Conservation (phyloP, 352 stramenopile species). For the Lagenidium giganteum region DNA sequence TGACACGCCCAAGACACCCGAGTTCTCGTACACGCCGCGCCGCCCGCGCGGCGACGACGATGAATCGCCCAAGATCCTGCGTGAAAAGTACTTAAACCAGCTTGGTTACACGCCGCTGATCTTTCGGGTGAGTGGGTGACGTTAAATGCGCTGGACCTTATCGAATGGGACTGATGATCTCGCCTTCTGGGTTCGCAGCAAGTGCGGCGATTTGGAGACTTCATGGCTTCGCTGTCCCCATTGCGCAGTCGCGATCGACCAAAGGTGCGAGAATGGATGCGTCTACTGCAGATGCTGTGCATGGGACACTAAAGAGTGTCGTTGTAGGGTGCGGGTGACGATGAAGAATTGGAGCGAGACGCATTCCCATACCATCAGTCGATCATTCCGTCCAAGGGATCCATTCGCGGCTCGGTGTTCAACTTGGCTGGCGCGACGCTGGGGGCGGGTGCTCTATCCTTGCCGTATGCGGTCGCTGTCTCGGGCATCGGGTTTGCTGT, state of each 20-base stretch:
- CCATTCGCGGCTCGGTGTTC: slow-evolving; percentile 80
- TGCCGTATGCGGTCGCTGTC: slow-evolving; percentile 77
- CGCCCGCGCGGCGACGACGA: slow-evolving; percentile 1
- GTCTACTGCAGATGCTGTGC: background rate
- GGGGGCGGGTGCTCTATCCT: slow-evolving; percentile 65
- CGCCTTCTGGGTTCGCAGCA: slow-evolving; percentile 24
- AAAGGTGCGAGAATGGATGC: slow-evolving; percentile 10
- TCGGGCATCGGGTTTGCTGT: slow-evolving; percentile 76
- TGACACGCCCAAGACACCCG: slow-evolving; percentile 5
- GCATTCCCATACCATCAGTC: slow-evolving; percentile 75
- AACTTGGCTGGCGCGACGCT: slow-evolving; percentile 81
- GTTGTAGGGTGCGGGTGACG: no score
- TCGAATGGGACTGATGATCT: background rate
- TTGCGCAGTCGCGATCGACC: slow-evolving; percentile 39
- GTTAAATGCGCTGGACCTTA: background rate
- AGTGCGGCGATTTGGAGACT: slow-evolving; percentile 64
- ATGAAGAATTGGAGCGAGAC: slow-evolving; percentile 46
- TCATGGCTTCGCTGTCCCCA: slow-evolving; percentile 68
- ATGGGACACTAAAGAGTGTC: background rate
- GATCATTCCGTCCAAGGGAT: slow-evolving; percentile 76
- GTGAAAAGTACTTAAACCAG: slow-evolving; percentile 69
- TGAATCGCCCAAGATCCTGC: slow-evolving; percentile 30
- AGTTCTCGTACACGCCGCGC: background rate
- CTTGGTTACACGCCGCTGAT: slow-evolving; percentile 76
- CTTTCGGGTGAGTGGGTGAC: slow-evolving; percentile 41